phyloP scores from a whole-genome alignment of 805 yeast genomes.

The Kuraishia ogatae region DNA sequence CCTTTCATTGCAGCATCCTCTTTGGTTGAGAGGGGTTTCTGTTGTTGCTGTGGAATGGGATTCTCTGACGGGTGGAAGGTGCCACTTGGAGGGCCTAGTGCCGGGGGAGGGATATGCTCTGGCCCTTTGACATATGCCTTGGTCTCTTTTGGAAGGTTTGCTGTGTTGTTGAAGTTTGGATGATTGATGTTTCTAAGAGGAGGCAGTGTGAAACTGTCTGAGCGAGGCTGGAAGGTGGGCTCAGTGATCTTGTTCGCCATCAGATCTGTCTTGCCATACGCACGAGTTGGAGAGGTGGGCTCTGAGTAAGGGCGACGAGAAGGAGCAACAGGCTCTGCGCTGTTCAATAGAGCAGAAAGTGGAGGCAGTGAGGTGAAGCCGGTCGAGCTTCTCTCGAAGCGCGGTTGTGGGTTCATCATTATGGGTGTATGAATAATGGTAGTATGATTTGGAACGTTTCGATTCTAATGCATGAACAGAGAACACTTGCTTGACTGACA shows the following conservation, averaged over 20 bases:
- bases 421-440: neutral
- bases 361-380: conserved; percentile 2
- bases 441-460: neutral
- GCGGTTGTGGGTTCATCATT: neutral
- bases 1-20: neutral
- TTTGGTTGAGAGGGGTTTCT: neutral
- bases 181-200: neutral
- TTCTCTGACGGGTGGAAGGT: neutral
- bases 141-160: neutral
- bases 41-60: neutral
- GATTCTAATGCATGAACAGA: no score
- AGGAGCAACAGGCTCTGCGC: neutral
- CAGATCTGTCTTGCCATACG: neutral
- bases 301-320: neutral
- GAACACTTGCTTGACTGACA: neutral
- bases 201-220: neutral
- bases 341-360: conserved; percentile 1
- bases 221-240: neutral
- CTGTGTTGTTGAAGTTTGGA: neutral
- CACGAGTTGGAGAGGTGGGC: conserved; percentile 1
- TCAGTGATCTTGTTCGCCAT: neutral
- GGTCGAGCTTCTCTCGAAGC: neutral
- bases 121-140: neutral
- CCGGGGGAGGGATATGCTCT: neutral
- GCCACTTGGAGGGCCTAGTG: neutral